Evolutionary conservation across 306 rosid species (phyloP).

Genomic region (Begonia fuchsioides): DNA sequence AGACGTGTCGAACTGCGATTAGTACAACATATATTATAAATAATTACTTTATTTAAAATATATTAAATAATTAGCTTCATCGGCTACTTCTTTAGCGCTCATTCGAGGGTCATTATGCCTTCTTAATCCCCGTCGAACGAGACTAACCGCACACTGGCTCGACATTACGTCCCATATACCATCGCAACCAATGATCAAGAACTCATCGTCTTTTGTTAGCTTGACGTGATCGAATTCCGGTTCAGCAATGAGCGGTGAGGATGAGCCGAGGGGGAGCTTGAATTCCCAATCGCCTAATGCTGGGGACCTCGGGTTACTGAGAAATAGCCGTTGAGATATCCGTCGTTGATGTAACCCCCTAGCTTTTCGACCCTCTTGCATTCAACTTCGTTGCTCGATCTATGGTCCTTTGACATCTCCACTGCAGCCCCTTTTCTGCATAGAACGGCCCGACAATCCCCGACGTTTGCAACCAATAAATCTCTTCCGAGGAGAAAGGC

Average conservation of each 20-base stretch:
- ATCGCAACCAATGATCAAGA: slow-evolving; percentile 76
- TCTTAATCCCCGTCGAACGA: slow-evolving; percentile 72
- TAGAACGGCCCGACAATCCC: slow-evolving; percentile 94
- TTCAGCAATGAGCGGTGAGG: slow-evolving; percentile 77
- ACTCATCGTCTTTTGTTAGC: slow-evolving; percentile 71
- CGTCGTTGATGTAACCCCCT: slow-evolving; percentile 45
- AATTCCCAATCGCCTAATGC: slow-evolving; percentile 86
- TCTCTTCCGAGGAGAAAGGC: slow-evolving; percentile 71
- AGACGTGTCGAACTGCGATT: too few relatives aligned
- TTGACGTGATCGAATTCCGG: slow-evolving; percentile 54
- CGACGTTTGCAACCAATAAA: slow-evolving; percentile 82
- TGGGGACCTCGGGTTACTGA: slow-evolving; percentile 69
- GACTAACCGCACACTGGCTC: slow-evolving; percentile 76
- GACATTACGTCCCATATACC: slow-evolving; percentile 86
- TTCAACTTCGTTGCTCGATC: slow-evolving; percentile 43
- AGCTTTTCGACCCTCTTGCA: slow-evolving; percentile 47
- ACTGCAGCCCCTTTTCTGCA: slow-evolving; percentile 71
- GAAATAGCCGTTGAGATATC: slow-evolving; percentile 50
- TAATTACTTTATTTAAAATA: too few relatives aligned
- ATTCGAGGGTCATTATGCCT: slow-evolving; percentile 69
- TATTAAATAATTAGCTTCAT: too few relatives aligned
- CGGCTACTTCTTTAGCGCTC: slow-evolving; percentile 64
- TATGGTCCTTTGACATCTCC: slow-evolving; percentile 74
- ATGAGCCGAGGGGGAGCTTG: slow-evolving; percentile 46
- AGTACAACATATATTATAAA: too few relatives aligned